Base-by-base conservation (phyloP, 2,329 filamentous ascomycete genomes). In the Stachybotrys echinatus region DNA sequence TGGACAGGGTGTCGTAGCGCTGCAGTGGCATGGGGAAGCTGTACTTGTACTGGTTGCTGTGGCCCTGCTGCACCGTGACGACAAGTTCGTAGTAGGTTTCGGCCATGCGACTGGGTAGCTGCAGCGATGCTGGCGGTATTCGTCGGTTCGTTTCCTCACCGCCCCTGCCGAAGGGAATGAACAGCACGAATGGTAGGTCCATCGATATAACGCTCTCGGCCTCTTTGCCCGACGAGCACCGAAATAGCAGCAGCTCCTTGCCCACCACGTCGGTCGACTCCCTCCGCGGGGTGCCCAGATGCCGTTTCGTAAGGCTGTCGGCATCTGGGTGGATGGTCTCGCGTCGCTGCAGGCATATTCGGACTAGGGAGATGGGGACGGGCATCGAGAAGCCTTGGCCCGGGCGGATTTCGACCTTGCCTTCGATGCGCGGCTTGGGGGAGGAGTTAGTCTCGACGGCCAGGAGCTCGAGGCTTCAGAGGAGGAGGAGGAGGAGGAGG, bases 61-160 rank as follows among this genome's bases (percentile, higher is more conserved):
- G 85, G 3, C 92, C 90, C 69, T 97, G 92, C 65, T 97, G 92
- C 20, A 99, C 87, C 47, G 88, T 95, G 47, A 99, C 94, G 50
- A 97, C 90, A 54, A 99, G 80, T 72, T 99, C 94, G 73, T 97
- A 99, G 67, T 80, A 96, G 43, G 94, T 99, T 74, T 99, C 94
- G 52, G 91, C 92, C n/a, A 89, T 96, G 61, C 94, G 84, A 71
- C 88, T 94, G 21, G 91, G 87, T 50, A 99, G 78, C 67, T 95
- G 89, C 61, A 99, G 71, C 57, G 90, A 96, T 31, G 94, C 92
- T 3, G 94, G 92, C 2, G 94, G 94, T 62, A 97, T 92, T 58
- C 92, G 83, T 58, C 91, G 79, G 58, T 92, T 94, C 22, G 88
- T 85, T 70, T 97, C 94, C 67, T 95, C 89, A 50, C 92, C 91